phyloP scores from a whole-genome alignment of 768 basidiomycete genomes.

The Mycena capillaripes region DNA sequence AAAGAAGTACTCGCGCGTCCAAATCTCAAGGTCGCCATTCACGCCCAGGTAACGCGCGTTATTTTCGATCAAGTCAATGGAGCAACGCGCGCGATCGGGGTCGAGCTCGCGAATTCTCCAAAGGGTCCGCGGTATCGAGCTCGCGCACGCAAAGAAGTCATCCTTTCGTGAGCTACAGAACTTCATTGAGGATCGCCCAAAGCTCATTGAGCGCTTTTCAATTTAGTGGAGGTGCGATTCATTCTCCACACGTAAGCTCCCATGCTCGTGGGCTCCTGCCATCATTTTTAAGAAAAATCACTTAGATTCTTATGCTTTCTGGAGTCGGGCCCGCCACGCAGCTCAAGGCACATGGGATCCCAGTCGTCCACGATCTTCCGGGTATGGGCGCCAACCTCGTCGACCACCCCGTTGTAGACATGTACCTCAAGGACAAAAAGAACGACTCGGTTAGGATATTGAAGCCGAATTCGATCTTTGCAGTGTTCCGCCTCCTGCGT shows the following conservation, averaged over 20 bases:
- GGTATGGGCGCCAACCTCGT: conserved; percentile 81
- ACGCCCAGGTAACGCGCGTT: conserved; percentile 70
- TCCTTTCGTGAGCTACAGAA: conserved; percentile 64
- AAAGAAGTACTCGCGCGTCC: conserved; percentile 71
- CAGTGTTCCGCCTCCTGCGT: conserved; percentile 45
- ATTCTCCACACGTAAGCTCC: conserved; percentile 64
- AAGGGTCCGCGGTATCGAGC: conserved; percentile 59
- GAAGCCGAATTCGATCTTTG: conserved; percentile 46
- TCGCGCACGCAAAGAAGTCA: conserved; percentile 69
- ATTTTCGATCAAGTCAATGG: conserved; percentile 61
- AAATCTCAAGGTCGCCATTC: conserved; percentile 75
- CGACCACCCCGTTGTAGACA: conserved; percentile 76
- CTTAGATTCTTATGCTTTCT: background rate
- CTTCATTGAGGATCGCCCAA: background rate
- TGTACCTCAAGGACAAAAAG: conserved; percentile 67
- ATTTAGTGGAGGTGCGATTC: conserved; percentile 62
- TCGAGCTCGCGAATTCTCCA: conserved; percentile 65
- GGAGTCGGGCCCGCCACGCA: conserved; percentile 42
- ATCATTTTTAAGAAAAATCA: too few species aligned
- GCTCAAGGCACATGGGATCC: conserved; percentile 66
- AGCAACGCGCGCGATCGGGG: conserved; percentile 68
- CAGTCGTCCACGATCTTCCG: conserved; percentile 73
- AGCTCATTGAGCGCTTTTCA: background rate
- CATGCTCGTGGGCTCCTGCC: too few species aligned
- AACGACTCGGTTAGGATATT: conserved; percentile 59